These are phyloP conservation scores for Neolentinus lepideus DNA, from an alignment of 1,284 basidiomycete species.

Conservation along the genomic window DNA sequence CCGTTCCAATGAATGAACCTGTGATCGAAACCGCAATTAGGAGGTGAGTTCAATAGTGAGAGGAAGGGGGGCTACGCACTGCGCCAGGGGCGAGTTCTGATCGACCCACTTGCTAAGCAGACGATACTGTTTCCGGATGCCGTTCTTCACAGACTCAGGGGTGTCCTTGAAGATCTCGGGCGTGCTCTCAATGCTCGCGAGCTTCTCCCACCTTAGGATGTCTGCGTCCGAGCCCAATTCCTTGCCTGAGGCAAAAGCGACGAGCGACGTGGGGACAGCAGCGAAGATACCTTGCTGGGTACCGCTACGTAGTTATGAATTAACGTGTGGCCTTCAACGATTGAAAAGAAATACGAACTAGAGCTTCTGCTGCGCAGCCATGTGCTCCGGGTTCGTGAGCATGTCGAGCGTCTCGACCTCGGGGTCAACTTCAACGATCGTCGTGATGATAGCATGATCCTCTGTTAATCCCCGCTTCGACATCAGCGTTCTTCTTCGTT, in stretches of 20 bases:
- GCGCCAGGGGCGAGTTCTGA: neutral
- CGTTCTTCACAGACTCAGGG: neutral
- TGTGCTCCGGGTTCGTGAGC: neutral
- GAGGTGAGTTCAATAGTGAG: neutral
- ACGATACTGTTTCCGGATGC: neutral
- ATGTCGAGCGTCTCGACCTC: constrained; percentile 3
- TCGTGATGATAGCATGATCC: neutral
- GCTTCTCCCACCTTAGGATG: neutral
- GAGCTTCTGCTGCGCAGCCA: neutral
- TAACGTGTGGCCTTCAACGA: neutral
- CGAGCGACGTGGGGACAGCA: neutral
- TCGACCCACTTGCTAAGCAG: neutral
- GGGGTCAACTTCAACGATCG: constrained; percentile 4
- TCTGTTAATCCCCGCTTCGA: too few relatives aligned
- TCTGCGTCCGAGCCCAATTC: neutral
- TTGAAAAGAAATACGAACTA: neutral
- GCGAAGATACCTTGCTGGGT: neutral
- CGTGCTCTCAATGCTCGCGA: neutral
- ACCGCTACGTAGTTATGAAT: neutral
- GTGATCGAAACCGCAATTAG: neutral
- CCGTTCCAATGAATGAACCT: constrained; percentile 2
- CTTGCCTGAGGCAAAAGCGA: neutral
- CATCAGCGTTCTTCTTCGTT: too few relatives aligned
- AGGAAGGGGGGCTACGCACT: neutral
- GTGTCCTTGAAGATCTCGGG: neutral